These are phyloP conservation scores for Aspergillus pseudonomiae DNA, from an alignment of 2,329 filamentous ascomycete species.

Conservation along the genomic window DNA sequence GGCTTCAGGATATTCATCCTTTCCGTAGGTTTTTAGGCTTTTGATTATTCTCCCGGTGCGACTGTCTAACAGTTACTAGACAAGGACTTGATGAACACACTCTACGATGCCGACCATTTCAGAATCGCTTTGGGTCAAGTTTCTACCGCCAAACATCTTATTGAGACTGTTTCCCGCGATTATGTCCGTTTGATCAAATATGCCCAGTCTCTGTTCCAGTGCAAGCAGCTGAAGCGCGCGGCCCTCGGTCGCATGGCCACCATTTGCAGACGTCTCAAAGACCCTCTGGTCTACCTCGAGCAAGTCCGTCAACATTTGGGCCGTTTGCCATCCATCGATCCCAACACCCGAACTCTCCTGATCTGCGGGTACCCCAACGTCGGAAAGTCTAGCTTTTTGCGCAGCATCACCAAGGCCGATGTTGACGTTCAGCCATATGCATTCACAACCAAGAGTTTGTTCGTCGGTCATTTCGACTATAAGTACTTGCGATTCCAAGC, in stretches of 20 bases:
- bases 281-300: slow-evolving; percentile 92
- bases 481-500: slow-evolving; percentile 89
- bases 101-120: slow-evolving; percentile 98
- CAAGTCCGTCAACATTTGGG: slow-evolving; percentile 96
- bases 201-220: slow-evolving; percentile 95
- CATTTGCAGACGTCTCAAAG: slow-evolving; percentile 90
- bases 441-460: slow-evolving; percentile 96
- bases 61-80: slow-evolving; percentile 41
- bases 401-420: slow-evolving; percentile 89
- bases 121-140: slow-evolving; percentile 94
- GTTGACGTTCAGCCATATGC: slow-evolving; percentile 97
- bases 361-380: slow-evolving; percentile 98
- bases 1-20: slow-evolving; percentile 90
- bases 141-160: slow-evolving; percentile 92
- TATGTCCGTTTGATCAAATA: slow-evolving; percentile 97
- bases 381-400: slow-evolving; percentile 94
- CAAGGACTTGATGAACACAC: slow-evolving; percentile 89
- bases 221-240: slow-evolving; percentile 97
- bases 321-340: slow-evolving; percentile 96
- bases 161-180: slow-evolving; percentile 93
- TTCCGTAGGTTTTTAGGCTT: slow-evolving; percentile 66
- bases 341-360: slow-evolving; percentile 91
- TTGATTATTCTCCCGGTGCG: slow-evolving; percentile 18
- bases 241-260: slow-evolving; percentile 98
- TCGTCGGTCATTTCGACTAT: slow-evolving; percentile 97